Evolutionary conservation across 2,329 filamentous ascomycete genomes (phyloP).

Genomic region (Calonectria henricotiae): DNA sequence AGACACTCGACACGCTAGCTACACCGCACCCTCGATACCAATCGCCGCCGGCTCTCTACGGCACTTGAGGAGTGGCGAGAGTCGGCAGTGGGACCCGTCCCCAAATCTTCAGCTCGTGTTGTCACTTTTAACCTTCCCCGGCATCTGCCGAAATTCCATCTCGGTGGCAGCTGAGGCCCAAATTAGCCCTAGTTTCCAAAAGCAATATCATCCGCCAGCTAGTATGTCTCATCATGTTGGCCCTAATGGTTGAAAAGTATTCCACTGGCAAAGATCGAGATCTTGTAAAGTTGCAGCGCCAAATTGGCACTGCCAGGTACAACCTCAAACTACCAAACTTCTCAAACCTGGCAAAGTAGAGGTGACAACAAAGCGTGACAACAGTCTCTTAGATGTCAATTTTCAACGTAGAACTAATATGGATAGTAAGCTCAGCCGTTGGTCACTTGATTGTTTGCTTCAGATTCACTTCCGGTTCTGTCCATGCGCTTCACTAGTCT

Average conservation of each 20-base stretch:
- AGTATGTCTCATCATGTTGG: neutral
- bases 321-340: neutral
- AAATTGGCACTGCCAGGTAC: neutral
- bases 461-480: neutral
- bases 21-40: slow-evolving; percentile 13
- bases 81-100: neutral
- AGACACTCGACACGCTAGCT: neutral
- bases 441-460: neutral
- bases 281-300: neutral
- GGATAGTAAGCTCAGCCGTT: neutral
- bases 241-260: too few relatives aligned
- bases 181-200: neutral
- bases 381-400: too few relatives aligned
- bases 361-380: too few relatives aligned
- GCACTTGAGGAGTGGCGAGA: neutral
- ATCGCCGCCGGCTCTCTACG: neutral
- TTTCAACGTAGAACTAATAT: too few relatives aligned
- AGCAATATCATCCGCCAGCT: neutral
- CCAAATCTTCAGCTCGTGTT: neutral
- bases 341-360: too few relatives aligned
- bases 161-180: neutral
- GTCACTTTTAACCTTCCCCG: neutral
- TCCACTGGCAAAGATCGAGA: neutral
- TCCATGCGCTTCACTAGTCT: neutral
- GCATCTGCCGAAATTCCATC: neutral